These are phyloP conservation scores for Pinguiococcus pyrenoidosus DNA, from an alignment of 108 stramenopile species.

Conservation along the genomic window DNA sequence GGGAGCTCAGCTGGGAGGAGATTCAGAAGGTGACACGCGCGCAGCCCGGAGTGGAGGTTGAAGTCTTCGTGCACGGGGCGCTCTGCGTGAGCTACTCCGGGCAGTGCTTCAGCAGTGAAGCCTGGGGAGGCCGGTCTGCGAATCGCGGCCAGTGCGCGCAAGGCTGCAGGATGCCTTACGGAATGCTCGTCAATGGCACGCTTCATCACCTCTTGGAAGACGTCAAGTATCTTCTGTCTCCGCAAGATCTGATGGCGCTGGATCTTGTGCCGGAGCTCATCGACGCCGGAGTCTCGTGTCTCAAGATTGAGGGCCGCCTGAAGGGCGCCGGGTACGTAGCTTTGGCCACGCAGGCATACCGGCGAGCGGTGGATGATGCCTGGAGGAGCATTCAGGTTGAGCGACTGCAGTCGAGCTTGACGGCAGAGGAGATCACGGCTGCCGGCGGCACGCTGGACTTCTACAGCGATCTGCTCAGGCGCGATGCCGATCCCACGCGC, in stretches of 20 bases:
- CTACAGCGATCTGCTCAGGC: too few relatives aligned
- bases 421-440: too few relatives aligned
- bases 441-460: too few relatives aligned
- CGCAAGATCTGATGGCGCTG: conserved; percentile 60
- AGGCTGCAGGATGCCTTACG: conserved; percentile 59
- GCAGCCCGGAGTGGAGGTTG: conserved; percentile 46
- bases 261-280: conserved; percentile 49
- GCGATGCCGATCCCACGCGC: too few relatives aligned
- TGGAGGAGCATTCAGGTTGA: too few relatives aligned
- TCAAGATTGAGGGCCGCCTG: conserved; percentile 64
- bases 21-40: neutral
- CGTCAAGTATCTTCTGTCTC: conserved; percentile 46
- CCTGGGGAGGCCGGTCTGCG: conserved; percentile 54
- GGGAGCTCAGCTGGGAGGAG: neutral
- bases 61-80: conserved; percentile 61
- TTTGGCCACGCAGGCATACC: conserved; percentile 54
- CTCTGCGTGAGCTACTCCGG: conserved; percentile 55
- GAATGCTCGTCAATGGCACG: conserved; percentile 49
- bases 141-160: conserved; percentile 66
- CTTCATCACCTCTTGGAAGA: conserved; percentile 27
- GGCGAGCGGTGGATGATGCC: conserved; percentile 52
- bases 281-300: conserved; percentile 49
- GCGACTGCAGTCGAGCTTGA: too few relatives aligned
- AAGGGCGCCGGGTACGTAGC: conserved; percentile 61
- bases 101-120: conserved; percentile 55